phyloP scores from a whole-genome alignment of 2,329 filamentous ascomycete species.

The Diaporthe australafricana region DNA sequence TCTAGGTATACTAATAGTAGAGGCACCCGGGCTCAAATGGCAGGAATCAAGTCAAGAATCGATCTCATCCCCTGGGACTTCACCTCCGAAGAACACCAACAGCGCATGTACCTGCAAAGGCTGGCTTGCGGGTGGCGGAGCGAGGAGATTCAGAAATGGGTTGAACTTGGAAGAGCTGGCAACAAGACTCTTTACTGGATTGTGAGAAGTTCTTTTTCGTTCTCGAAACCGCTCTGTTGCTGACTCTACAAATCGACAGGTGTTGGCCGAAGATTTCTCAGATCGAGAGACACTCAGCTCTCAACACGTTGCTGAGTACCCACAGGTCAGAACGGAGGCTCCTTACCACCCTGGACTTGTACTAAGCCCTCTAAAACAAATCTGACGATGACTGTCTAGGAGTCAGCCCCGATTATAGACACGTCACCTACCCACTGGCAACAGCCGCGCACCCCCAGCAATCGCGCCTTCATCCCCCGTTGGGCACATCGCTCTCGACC shows the following conservation, averaged over 20 bases:
- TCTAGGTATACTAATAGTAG: neutral
- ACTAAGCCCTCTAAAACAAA: neutral
- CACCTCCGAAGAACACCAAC: constrained; percentile 50
- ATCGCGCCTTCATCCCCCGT: constrained; percentile 51
- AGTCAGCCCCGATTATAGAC: constrained; percentile 49
- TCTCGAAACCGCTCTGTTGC: neutral
- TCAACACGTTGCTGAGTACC: constrained; percentile 46
- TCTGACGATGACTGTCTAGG: constrained; percentile 42
- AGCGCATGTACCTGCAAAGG: constrained; percentile 56
- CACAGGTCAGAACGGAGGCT: constrained; percentile 41
- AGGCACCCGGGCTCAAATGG: neutral
- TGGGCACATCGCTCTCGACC: constrained; percentile 54
- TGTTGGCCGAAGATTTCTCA: constrained; percentile 46
- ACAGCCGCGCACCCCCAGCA: constrained; percentile 45
- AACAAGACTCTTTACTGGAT: constrained; percentile 55
- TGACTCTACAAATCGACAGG: constrained; percentile 39
- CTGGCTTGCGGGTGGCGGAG: constrained; percentile 58
- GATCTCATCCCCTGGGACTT: constrained; percentile 59
- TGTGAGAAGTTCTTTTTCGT: constrained; percentile 42
- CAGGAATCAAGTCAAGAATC: constrained; percentile 40
- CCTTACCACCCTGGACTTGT: neutral
- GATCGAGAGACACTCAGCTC: constrained; percentile 45
- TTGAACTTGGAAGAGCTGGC: constrained; percentile 47
- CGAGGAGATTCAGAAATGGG: constrained; percentile 51
- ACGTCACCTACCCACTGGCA: constrained; percentile 47